phyloP scores from a whole-genome alignment of 352 stramenopile species.

The Peronospora farinosa region DNA sequence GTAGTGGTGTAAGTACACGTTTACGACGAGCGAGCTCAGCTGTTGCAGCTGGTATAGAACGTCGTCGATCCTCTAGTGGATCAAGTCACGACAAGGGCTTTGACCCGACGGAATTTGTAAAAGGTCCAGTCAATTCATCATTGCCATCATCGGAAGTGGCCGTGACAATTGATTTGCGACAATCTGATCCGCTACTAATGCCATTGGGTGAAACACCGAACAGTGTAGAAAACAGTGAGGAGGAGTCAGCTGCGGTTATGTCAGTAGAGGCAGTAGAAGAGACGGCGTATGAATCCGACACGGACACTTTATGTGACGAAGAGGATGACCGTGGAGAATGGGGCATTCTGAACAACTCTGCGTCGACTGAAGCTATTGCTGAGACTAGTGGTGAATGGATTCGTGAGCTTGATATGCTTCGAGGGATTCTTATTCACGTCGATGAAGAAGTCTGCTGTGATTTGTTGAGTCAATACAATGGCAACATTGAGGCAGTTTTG shows the following conservation, averaged over 20 bases:
- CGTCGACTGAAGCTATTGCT: conserved; percentile 26
- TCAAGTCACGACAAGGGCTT: conserved; percentile 15
- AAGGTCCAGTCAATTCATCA: conserved; percentile 10
- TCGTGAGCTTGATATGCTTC: conserved; percentile 40
- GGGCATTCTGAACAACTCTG: conserved; percentile 36
- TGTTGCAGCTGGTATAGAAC: conserved; percentile 44
- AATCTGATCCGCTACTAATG: conserved; percentile 4
- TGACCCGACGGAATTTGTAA: conserved; percentile 22
- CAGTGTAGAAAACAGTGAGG: conserved; percentile 17
- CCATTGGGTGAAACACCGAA: conserved; percentile 2
- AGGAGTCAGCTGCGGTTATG: conserved; percentile 18
- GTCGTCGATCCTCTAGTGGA: conserved; percentile 36
- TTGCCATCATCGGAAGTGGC: conserved; percentile 23
- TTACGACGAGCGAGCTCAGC: conserved; percentile 38
- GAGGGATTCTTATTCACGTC: conserved; percentile 46
- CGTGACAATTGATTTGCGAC: conserved; percentile 30
- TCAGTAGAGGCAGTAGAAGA: conserved; percentile 13
- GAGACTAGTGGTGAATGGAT: conserved; percentile 34
- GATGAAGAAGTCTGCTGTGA: conserved; percentile 40
- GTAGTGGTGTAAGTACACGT: conserved; percentile 40
- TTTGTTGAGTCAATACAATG: conserved; percentile 46
- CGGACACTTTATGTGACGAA: conserved; percentile 58
- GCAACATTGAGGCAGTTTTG: conserved; percentile 48
- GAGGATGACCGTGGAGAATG: conserved; percentile 40
- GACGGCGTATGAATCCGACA: conserved; percentile 45